Conservation (phyloP, 2,329 filamentous ascomycete genomes). For the Diplocarpon mali region DNA sequence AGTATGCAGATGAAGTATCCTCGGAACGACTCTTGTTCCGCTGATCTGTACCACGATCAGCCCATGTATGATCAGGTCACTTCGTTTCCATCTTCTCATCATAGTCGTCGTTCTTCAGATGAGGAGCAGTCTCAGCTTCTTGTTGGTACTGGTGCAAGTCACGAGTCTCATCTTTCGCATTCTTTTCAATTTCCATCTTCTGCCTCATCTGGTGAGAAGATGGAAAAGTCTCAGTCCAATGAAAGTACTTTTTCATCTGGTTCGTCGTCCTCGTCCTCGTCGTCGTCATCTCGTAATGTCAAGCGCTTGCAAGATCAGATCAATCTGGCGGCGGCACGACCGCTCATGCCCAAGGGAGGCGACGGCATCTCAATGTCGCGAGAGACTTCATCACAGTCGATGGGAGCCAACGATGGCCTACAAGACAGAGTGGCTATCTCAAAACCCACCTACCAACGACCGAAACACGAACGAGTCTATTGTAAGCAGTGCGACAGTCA, state of each 20-base stretch:
- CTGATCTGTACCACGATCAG: constrained; percentile 23
- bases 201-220: constrained; percentile 22
- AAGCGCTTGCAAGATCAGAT: constrained; percentile 24
- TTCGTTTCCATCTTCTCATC: constrained; percentile 20
- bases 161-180: constrained; percentile 24
- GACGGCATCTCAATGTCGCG: constrained; percentile 21
- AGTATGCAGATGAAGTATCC: constrained; percentile 26
- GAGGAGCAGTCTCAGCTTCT: constrained; percentile 26
- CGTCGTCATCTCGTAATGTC: constrained; percentile 24
- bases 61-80: constrained; percentile 20
- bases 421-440: constrained; percentile 26
- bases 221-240: constrained; percentile 26
- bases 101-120: constrained; percentile 22
- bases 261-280: constrained; percentile 17
- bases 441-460: constrained; percentile 27
- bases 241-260: constrained; percentile 26
- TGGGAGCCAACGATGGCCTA: constrained; percentile 24
- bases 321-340: constrained; percentile 21
- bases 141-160: constrained; percentile 24
- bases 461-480: constrained; percentile 26
- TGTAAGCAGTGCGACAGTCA: constrained; percentile 73
- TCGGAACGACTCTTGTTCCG: constrained; percentile 24
- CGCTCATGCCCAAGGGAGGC: constrained; percentile 25
- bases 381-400: constrained; percentile 23
- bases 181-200: constrained; percentile 22